Evolutionary conservation across 2,329 filamentous ascomycete genomes (phyloP).

Genomic region (Aureobasidium sp.): DNA sequence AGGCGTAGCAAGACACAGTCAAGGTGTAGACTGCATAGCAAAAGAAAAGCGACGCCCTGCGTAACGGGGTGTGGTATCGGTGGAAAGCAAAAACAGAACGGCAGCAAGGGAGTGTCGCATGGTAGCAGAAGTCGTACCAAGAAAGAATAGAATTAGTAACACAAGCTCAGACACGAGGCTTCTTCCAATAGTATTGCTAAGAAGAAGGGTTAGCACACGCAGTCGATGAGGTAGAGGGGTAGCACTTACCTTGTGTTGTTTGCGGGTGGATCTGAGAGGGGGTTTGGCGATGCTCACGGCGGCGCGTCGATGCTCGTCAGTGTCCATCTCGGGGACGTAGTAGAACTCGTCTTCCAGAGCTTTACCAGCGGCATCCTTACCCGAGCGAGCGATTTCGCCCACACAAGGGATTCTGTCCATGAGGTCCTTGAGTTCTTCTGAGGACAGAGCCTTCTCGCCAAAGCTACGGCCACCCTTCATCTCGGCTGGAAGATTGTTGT

Average conservation of each 20-base stretch:
- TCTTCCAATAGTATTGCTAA: conserved; percentile 18
- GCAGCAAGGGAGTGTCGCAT: background rate
- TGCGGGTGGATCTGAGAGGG: conserved; percentile 78
- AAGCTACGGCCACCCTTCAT: conserved; percentile 30
- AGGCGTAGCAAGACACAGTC: background rate
- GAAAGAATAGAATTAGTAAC: background rate
- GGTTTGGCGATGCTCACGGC: conserved; percentile 83
- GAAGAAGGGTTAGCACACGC: background rate
- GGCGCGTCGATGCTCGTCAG: conserved; percentile 65
- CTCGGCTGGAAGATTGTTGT: conserved; percentile 70
- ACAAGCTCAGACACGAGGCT: conserved; percentile 13
- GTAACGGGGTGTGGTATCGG: background rate
- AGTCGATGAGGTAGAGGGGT: background rate
- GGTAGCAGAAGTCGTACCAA: background rate
- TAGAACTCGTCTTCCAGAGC: conserved; percentile 93
- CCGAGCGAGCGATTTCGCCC: conserved; percentile 79
- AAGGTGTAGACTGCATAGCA: background rate
- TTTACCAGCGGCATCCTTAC: conserved; percentile 94
- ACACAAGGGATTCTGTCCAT: conserved; percentile 70
- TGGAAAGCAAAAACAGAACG: background rate
- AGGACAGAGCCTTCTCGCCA: conserved; percentile 36
- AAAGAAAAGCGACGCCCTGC: background rate
- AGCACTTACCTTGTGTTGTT: conserved; percentile 83
- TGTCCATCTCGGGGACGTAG: conserved; percentile 81
- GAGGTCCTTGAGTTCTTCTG: conserved; percentile 57